phyloP scores from a whole-genome alignment of 495 filamentous ascomycete genomes.

The Darksidea phi region DNA sequence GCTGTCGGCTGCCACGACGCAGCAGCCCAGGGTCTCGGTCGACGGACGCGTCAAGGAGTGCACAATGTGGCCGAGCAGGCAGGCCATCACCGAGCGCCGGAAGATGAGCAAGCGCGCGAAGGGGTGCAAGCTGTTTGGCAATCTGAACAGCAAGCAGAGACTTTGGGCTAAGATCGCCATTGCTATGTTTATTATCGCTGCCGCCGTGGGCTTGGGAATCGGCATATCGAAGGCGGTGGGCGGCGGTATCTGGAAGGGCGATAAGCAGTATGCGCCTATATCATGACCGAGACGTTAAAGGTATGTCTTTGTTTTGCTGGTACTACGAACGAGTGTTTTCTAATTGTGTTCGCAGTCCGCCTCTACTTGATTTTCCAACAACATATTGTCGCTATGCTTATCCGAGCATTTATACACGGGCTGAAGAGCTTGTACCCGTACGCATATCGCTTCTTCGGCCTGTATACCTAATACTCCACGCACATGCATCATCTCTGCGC shows the following conservation, averaged over 20 bases:
- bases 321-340: not conserved
- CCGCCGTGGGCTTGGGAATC: slow-evolving; percentile 60
- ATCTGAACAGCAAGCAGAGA: slow-evolving; percentile 52
- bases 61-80: slow-evolving; percentile 47
- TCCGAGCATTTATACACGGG: no score
- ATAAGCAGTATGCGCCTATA: slow-evolving; percentile 30
- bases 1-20: slow-evolving; percentile 29
- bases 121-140: slow-evolving; percentile 47
- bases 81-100: slow-evolving; percentile 40
- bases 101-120: slow-evolving; percentile 36
- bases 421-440: no score
- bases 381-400: no score
- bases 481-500: no score
- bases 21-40: slow-evolving; percentile 36
- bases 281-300: slow-evolving; percentile 17
- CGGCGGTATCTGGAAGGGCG: slow-evolving; percentile 53
- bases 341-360: no score
- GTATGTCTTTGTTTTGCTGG: not conserved
- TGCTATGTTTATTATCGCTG: slow-evolving; percentile 57
- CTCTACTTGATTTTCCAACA: no score
- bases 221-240: slow-evolving; percentile 63
- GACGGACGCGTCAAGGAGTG: slow-evolving; percentile 45
- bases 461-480: no score
- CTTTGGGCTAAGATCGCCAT: slow-evolving; percentile 54
- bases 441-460: no score